phyloP scores from a whole-genome alignment of 495 filamentous ascomycete genomes.

The Immersiella caudata region DNA sequence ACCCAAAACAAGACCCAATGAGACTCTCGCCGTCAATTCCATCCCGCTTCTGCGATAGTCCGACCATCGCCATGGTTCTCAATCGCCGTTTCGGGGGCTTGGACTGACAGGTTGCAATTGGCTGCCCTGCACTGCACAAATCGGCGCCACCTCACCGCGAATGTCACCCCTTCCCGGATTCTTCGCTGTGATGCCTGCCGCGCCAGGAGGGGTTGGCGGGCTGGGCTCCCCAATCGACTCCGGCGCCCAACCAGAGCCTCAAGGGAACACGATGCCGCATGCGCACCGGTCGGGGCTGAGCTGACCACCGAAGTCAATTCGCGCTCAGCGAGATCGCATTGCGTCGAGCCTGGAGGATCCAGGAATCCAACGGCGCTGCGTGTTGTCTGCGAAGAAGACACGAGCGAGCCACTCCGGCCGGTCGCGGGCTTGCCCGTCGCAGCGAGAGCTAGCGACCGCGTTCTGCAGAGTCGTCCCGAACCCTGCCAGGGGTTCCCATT shows the following conservation, averaged over 20 bases:
- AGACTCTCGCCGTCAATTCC: not conserved
- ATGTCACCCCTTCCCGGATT: not conserved
- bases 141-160: slow-evolving; percentile 6
- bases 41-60: not conserved
- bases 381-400: not conserved
- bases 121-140: slow-evolving; percentile 11
- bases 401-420: not conserved
- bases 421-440: slow-evolving; percentile 5
- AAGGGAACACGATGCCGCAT: not conserved
- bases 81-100: not conserved
- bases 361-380: slow-evolving; percentile 5
- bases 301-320: not conserved
- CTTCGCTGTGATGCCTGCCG: not conserved
- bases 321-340: not conserved
- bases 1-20: not conserved
- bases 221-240: slow-evolving; percentile 3
- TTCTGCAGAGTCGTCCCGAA: not conserved
- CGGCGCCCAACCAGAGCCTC: slow-evolving; percentile 3
- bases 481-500: slow-evolving; percentile 4
- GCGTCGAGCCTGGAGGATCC: not conserved
- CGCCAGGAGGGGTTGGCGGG: not conserved
- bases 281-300: not conserved
- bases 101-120: not conserved
- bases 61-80: not conserved
- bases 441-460: not conserved